Base-by-base conservation (phyloP, 345 rosid genomes). In the Diplotaxis tenuifolia region DNA sequence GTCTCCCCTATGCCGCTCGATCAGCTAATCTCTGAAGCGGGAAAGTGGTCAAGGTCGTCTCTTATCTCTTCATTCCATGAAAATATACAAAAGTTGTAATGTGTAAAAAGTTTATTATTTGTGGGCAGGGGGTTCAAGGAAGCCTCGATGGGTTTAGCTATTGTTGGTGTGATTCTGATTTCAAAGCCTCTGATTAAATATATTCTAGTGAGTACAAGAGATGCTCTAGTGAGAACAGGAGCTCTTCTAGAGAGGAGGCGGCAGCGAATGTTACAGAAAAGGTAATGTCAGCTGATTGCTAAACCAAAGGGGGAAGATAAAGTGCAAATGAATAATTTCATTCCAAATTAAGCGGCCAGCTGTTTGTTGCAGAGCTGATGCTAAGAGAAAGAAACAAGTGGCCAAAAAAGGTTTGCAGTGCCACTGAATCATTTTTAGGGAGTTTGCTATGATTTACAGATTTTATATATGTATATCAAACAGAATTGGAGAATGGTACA, bases 31-130 rank as follows among this genome's bases (percentile, higher is more conserved):
- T 82, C 85, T 34, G 83, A 87, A 59, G 82, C 86, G 68, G 97
- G 96, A 60, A 82, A 89, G 78, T 88, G 91, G 91, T 90, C 96
- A 70, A 91, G 96, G 98, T 93, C 34, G 19, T 45, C n/a, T 45
- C n/a, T 54, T 10, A 60, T 58, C 25, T 49, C 15, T 58, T 69
- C n/a, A n/a, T n/a, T n/a, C 53, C 40, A 15, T 12, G 19, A 15
- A 10, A 14, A 19, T 52, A 19, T 50, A 20, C 27, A 20, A 68
- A 23, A 52, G 18, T 4, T 53, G 12, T 62, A 22, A 22, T 11
- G 3, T 1, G 20, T 1, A 45, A 3, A 14, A 45, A n/a, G 52
- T 49, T 22, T 21, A 11, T 20, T 10, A 0, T 21, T 10, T n/a
- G 50, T 42, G 50, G 49, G 53, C 86, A 90, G 96, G 91, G 84